Conservation (phyloP, 306 rosid species). For the Corylus heterophylla region DNA sequence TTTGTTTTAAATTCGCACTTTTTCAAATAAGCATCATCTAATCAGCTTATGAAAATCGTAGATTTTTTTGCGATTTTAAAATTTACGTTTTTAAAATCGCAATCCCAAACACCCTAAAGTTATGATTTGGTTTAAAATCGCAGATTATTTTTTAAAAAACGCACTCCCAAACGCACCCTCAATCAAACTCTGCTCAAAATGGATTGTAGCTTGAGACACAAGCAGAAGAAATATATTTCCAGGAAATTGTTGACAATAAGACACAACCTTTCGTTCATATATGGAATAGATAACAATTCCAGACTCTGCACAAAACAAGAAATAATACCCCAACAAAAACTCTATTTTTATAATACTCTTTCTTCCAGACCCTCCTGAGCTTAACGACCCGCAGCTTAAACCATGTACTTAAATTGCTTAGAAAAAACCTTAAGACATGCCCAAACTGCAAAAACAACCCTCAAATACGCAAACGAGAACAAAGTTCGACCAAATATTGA, state of each 20-base stretch:
- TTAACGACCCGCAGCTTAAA: slow-evolving; percentile 25
- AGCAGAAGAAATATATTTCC: neutral
- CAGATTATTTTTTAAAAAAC: no score
- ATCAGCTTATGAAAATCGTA: no score
- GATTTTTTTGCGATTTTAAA: no score
- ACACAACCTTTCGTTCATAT: slow-evolving; percentile 4
- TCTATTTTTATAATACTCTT: slow-evolving; percentile 26
- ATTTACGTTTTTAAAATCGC: no score
- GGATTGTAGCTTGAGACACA: neutral
- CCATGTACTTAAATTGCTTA: slow-evolving; percentile 20
- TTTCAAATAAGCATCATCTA: no score
- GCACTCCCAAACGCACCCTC: no score
- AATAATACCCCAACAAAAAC: slow-evolving; percentile 32
- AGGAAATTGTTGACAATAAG: neutral
- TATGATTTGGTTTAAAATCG: no score
- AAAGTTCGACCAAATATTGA: slow-evolving; percentile 41
- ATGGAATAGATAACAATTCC: neutral
- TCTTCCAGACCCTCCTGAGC: slow-evolving; percentile 23
- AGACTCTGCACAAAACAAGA: slow-evolving; percentile 32
- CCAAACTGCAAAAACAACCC: slow-evolving; percentile 46
- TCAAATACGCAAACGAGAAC: slow-evolving; percentile 46
- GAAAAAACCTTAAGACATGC: slow-evolving; percentile 26
- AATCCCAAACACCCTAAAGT: no score
- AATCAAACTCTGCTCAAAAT: neutral
- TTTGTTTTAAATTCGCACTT: no score